These are phyloP conservation scores for Colletotrichum scovillei DNA, from an alignment of 2,329 filamentous ascomycete genomes.

Conservation along the genomic window DNA sequence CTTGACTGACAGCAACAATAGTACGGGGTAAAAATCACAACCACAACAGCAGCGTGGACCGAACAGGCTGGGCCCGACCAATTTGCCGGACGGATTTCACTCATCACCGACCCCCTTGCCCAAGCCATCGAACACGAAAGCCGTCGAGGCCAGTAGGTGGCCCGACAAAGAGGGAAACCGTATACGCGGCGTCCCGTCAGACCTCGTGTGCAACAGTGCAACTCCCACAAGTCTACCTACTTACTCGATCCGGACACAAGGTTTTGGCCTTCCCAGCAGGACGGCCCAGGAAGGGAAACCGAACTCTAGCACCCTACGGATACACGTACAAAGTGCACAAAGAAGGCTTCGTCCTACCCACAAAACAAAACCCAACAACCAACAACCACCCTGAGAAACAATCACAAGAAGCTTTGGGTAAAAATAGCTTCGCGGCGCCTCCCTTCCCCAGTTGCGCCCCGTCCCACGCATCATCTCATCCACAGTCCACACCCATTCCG, in stretches of 20 bases:
- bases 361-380: not conserved
- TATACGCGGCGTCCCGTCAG: not conserved
- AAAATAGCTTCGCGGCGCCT: conserved; percentile 32
- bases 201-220: not conserved
- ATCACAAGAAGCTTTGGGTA: not conserved
- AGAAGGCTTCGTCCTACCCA: not conserved
- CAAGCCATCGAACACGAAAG: conserved; percentile 9
- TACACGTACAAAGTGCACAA: not conserved
- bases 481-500: not conserved
- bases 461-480: conserved; percentile 21
- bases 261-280: not conserved
- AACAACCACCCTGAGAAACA: not conserved
- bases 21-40: not conserved
- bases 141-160: not conserved
- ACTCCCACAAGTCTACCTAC: not conserved
- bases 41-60: not conserved
- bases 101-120: not conserved
- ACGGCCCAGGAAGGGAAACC: not conserved
- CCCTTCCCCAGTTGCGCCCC: conserved; percentile 25
- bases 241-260: conserved; percentile 17
- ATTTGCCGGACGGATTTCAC: not conserved
- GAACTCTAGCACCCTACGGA: not conserved
- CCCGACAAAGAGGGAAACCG: not conserved
- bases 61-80: not conserved
- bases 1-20: not conserved